A percentile compares a stretch with the other conserved stretches of the same genome.
These are phyloP conservation scores for Bruguiera gymnorhiza DNA, from an alignment of 345 rosid genomes.

Conservation along the genomic window DNA sequence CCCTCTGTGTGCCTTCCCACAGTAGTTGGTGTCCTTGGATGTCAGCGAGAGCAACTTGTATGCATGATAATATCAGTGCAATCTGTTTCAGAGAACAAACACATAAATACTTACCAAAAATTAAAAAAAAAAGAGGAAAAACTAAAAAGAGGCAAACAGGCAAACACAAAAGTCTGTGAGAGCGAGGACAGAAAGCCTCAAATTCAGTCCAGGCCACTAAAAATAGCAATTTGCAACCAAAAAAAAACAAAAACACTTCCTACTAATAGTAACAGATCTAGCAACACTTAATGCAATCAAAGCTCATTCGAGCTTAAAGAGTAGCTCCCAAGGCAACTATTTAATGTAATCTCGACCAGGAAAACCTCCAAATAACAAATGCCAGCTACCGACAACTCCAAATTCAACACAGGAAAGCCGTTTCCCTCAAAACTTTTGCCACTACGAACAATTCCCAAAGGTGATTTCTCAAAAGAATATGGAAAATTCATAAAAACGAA, in stretches of 20 bases:
- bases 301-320: constrained; percentile 18
- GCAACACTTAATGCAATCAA: constrained; percentile 1
- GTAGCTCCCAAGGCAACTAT: background rate
- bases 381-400: background rate
- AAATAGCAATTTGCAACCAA: background rate
- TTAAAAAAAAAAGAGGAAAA: background rate
- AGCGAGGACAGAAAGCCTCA: constrained; percentile 4
- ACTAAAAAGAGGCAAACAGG: background rate
- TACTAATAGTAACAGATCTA: constrained; percentile 18
- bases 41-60: constrained; percentile 42
- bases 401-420: background rate
- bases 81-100: constrained; percentile 42
- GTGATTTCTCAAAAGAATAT: constrained; percentile 4
- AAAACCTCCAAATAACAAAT: background rate
- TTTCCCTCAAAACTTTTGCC: background rate
- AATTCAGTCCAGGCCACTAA: constrained; percentile 17
- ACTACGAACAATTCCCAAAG: constrained; percentile 17
- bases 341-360: background rate
- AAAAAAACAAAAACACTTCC: background rate
- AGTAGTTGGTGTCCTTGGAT: constrained; percentile 31
- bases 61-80: constrained; percentile 49
- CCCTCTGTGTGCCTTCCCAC: constrained; percentile 39
- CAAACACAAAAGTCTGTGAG: background rate
- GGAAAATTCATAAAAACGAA: background rate
- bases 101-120: background rate